Base-by-base conservation (phyloP, 768 basidiomycete species). In the Termitomyces sp. region DNA sequence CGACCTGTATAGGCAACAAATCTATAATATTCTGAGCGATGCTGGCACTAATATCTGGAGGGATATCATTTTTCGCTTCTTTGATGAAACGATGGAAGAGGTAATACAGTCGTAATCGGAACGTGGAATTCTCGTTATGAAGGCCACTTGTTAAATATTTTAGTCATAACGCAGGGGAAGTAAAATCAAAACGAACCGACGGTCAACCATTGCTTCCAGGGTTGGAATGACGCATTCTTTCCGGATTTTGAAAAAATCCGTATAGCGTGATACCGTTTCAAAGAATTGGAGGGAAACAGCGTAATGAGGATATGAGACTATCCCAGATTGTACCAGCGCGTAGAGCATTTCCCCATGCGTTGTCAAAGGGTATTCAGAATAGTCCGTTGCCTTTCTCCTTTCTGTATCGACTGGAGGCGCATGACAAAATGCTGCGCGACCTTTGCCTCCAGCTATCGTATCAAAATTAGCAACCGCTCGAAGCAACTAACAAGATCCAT, bases 181-280 rank as follows among this genome's bases (percentile, higher is more conserved):
- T 24, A 42, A 20, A 30, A 16, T 11, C 15, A 49, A 54, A 24
- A 73, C 88, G 60, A 69, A 95, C 95, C 92, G 81, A 59, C 72
- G 58, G 66, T 90, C 93, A 30, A 98, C 81, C 81, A 99, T 91
- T 12, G 91, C 91, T 65, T 94, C 89, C 34, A 99, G 76, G 2
- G 92, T 84, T 1, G 93, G 91, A 65, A 92, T 78, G 54, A 98
- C 91, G 65, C 87, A 92, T 58, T 93, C 90, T 65, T 88, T 91
- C 62, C 93, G 86, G 24, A 95, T 87, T 72, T 91, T 94, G 86
- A 98, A 98, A 71, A 99, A 98, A 66, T 98, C 97, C 37, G 86
- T 83, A 69, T 98, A 99, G 50, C 97, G 84, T n/a, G 91, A 83
- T 12, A 82, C 83, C 5, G 91, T 90, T 73, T 99, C 97, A 63